A percentile compares a stretch with the other conserved stretches of the same genome.
These are phyloP conservation scores for Trichoderma gracile DNA, from an alignment of 2,329 filamentous ascomycete genomes.

Conservation along the genomic window DNA sequence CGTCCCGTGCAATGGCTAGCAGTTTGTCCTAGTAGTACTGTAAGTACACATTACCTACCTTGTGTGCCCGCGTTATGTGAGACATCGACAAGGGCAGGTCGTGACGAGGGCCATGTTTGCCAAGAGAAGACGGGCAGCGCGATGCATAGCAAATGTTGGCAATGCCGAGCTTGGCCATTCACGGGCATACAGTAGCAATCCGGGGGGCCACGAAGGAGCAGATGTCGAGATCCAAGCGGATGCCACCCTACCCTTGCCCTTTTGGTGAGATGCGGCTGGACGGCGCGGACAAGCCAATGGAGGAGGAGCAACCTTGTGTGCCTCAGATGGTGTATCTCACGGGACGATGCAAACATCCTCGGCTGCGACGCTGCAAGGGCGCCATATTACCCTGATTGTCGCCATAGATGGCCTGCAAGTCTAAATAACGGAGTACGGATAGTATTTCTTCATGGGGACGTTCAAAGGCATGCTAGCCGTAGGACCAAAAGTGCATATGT, in stretches of 20 bases:
- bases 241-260: neutral
- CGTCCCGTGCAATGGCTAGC: neutral
- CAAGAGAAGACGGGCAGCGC: neutral
- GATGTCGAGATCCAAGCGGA: neutral
- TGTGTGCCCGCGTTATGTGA: slow-evolving; percentile 13
- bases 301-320: neutral
- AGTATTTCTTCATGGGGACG: neutral
- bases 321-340: neutral
- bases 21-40: neutral
- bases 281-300: neutral
- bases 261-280: neutral
- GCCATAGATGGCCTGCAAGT: neutral
- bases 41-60: neutral
- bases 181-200: neutral
- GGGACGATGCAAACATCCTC: neutral
- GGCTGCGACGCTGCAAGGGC: neutral
- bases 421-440: no score
- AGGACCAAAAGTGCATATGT: neutral
- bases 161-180: neutral
- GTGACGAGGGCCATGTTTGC: slow-evolving; percentile 17
- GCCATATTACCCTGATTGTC: neutral
- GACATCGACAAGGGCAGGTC: slow-evolving; percentile 21
- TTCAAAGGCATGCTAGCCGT: no score
- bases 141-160: neutral
- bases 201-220: neutral